Base-by-base conservation (phyloP, 306 rosid genomes). In the Hylodesmum podocarpum region DNA sequence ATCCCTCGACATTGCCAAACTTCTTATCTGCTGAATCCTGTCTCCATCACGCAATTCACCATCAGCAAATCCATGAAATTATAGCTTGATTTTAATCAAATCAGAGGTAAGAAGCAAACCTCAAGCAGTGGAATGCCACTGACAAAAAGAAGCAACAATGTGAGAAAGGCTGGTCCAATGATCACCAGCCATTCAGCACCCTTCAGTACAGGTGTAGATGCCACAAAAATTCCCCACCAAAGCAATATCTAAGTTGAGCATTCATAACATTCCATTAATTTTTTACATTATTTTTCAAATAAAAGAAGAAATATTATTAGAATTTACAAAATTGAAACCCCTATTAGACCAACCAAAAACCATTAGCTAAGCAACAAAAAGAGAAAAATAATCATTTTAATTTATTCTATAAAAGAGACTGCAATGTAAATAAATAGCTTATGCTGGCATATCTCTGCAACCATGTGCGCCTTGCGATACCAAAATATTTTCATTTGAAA, bases 141-240 rank as follows among this genome's bases (percentile, higher is more conserved):
- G 88, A 96, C 8, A 36, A 96, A 96, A 75, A 96, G 99, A 87
- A 96, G 99, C 87, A 96, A 81, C 80, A 91, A 40, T 8, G 98
- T 88, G 74, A 92, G 90, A 76, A 96, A 91, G 84, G 83, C 70
- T 16, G 99, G 98, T 22, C 97, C 99, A 43, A 89, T 43, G 70
- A 96, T 83, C 49, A 91, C 99, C 62, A 92, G 87, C 99, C 98
- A 92, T 85, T 96, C 98, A 71, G 89, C 94, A 61, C 87, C 96
- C 57, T 82, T 46, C 43, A 96, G 80, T 75, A 87, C 82, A 37
- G 98, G 96, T 12, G 89, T 75, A 79, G 99, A 85, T 72, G 93
- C 97, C 80, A 95, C 87, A 79, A 92, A 95, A 39, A 95, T 78
- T 75, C 99, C 99, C 99, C 99, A 95, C 99, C 99, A 95, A 43